These are phyloP conservation scores for Rostrohypoxylon terebratum DNA, from an alignment of 495 filamentous ascomycete genomes.

Conservation along the genomic window DNA sequence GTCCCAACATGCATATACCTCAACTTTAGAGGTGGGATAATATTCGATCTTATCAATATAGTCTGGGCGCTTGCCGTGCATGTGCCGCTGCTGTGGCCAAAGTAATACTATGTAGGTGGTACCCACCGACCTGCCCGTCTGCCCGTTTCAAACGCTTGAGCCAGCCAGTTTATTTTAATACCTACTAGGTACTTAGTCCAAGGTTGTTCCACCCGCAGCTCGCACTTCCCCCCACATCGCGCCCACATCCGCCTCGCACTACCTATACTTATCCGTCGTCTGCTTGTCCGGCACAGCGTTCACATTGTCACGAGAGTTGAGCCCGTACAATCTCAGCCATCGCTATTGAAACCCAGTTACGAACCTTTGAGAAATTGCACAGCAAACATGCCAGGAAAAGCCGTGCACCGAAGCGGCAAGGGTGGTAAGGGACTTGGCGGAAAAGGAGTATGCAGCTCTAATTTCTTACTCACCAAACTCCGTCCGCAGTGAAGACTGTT, in stretches of 20 bases:
- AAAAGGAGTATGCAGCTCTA: constrained; percentile 40
- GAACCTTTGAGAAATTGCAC: background rate
- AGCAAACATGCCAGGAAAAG: constrained; percentile 28
- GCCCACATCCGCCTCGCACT: constrained; percentile 20
- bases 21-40: background rate
- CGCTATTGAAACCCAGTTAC: background rate
- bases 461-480: background rate
- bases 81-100: too few relatives aligned
- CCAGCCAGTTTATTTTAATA: too few relatives aligned
- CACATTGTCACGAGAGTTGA: background rate
- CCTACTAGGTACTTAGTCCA: too few relatives aligned
- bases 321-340: background rate
- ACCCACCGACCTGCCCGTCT: too few relatives aligned
- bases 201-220: background rate
- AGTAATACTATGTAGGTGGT: too few relatives aligned
- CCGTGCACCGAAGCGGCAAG: constrained; percentile 29
- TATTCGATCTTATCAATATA: background rate
- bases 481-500: background rate
- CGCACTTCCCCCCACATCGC: constrained; percentile 19
- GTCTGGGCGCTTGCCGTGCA: background rate
- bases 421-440: constrained; percentile 46
- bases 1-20: background rate
- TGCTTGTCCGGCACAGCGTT: constrained; percentile 5
- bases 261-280: background rate
- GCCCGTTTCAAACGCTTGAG: too few relatives aligned